phyloP scores from a whole-genome alignment of 306 rosid genomes.

The Inga laurina region DNA sequence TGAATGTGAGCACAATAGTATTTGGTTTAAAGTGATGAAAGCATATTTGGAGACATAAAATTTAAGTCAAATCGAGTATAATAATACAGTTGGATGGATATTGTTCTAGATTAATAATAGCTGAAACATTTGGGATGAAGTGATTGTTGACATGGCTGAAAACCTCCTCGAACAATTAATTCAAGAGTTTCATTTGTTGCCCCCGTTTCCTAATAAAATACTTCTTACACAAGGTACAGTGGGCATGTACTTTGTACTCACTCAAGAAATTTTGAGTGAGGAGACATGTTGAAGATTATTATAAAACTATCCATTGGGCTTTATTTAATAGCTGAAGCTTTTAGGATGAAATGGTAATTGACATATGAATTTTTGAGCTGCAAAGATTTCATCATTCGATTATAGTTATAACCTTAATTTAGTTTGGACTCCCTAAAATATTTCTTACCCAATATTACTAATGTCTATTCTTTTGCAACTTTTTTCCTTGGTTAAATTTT shows the following conservation, averaged over 20 bases:
- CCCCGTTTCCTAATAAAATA: background rate
- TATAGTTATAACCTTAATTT: background rate
- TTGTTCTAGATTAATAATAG: background rate
- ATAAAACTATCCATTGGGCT: background rate
- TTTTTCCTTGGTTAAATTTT: constrained; percentile 20
- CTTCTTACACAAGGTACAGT: background rate
- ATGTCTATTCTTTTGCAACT: background rate
- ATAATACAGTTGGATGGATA: constrained; percentile 2
- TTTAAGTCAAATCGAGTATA: constrained; percentile 1
- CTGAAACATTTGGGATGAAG: background rate
- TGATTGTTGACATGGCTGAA: background rate
- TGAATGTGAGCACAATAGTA: background rate
- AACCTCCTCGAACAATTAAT: background rate
- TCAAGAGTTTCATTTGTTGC: background rate
- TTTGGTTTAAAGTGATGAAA: background rate
- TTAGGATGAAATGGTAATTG: background rate
- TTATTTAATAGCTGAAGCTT: background rate
- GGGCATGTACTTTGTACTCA: background rate
- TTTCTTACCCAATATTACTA: background rate
- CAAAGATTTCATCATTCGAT: background rate
- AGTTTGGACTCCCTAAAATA: background rate
- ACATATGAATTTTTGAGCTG: background rate
- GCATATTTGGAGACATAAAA: background rate
- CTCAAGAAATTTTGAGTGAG: background rate
- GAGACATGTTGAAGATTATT: background rate